Conservation (phyloP, 441 rosid species). For the Corymbia citriodora region DNA sequence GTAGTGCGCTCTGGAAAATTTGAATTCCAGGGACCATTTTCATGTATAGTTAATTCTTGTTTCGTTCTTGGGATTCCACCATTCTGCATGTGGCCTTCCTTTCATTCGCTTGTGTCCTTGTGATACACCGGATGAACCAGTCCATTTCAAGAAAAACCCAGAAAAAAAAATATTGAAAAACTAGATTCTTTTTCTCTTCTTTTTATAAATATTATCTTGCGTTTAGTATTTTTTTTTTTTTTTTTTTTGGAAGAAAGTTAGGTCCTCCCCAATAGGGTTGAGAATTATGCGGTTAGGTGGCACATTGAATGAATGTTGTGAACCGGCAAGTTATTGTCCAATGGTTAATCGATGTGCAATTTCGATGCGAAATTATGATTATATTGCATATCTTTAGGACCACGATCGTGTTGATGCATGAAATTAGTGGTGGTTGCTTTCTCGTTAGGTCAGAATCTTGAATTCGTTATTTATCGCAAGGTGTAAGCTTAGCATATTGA, state of each 20-base stretch:
- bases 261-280: neutral
- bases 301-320: neutral
- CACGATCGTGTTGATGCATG: neutral
- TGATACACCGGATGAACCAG: neutral
- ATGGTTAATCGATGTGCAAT: neutral
- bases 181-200: accelerated
- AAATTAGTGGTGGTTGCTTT: neutral
- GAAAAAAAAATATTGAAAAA: neutral
- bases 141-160: neutral
- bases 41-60: neutral
- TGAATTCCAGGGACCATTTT: neutral
- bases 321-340: neutral
- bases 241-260: neutral
- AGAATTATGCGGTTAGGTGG: neutral
- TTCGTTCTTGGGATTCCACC: neutral
- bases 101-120: neutral
- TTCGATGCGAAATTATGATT: neutral
- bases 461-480: neutral
- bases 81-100: neutral
- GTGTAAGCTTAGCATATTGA: neutral
- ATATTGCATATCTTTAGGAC: neutral
- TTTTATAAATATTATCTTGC: neutral
- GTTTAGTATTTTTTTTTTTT: neutral
- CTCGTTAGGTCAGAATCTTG: neutral
- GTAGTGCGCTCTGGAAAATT: neutral